These are phyloP conservation scores for Mycena belliarum DNA, from an alignment of 768 basidiomycete genomes.

Conservation along the genomic window DNA sequence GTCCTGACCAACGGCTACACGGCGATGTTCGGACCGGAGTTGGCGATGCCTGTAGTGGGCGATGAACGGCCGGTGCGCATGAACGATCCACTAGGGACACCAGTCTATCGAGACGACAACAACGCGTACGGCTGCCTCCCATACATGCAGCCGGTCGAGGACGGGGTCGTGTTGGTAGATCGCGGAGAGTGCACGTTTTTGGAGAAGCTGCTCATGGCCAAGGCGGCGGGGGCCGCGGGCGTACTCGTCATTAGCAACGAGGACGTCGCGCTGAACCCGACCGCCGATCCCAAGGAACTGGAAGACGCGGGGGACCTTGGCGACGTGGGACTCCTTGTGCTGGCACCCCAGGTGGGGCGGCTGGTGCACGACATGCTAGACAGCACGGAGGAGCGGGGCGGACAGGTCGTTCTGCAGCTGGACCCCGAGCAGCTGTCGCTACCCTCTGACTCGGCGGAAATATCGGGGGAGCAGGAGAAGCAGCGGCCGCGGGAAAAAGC, in stretches of 20 bases:
- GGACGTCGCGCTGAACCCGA: slow-evolving; percentile 63
- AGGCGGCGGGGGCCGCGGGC: slow-evolving; percentile 71
- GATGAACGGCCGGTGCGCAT: slow-evolving; percentile 41
- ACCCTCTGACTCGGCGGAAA: slow-evolving; percentile 14
- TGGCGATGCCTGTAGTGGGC: slow-evolving; percentile 30
- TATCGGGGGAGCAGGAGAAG: slow-evolving; percentile 27
- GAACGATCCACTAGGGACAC: slow-evolving; percentile 52
- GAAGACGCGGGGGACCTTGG: slow-evolving; percentile 56
- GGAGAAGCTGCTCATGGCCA: slow-evolving; percentile 75
- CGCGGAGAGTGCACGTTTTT: slow-evolving; percentile 90
- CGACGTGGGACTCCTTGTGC: slow-evolving; percentile 59
- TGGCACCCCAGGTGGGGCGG: slow-evolving; percentile 54
- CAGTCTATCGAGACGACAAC: slow-evolving; percentile 48
- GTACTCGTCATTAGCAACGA: slow-evolving; percentile 74
- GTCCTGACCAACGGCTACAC: slow-evolving; percentile 60
- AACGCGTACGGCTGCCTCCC: slow-evolving; percentile 64
- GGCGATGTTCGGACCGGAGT: slow-evolving; percentile 70
- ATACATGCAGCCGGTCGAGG: slow-evolving; percentile 48
- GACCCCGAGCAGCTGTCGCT: slow-evolving; percentile 37
- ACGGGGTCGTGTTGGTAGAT: slow-evolving; percentile 59
- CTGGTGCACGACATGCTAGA: slow-evolving; percentile 58
- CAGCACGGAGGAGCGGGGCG: slow-evolving; percentile 46
- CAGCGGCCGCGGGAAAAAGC: slow-evolving; percentile 25
- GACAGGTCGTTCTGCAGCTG: slow-evolving; percentile 54
- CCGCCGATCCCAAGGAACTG: slow-evolving; percentile 58